These are phyloP conservation scores for Mortierella sp. DNA, from an alignment of 371 early-diverging fungal species.

Conservation along the genomic window DNA sequence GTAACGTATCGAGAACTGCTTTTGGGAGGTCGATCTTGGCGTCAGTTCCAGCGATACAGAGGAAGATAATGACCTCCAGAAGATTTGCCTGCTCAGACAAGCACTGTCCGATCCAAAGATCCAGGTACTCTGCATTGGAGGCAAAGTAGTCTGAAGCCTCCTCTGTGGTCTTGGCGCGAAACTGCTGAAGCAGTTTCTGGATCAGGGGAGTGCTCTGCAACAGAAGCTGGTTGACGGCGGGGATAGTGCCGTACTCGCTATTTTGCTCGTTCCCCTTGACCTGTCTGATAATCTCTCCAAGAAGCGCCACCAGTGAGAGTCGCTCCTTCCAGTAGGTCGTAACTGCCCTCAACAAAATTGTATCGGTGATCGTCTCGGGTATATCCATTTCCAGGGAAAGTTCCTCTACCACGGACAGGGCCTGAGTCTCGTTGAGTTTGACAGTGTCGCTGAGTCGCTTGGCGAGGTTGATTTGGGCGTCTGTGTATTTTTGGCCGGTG, in stretches of 20 bases:
- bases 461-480: conserved; percentile 46
- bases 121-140: conserved; percentile 30
- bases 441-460: conserved; percentile 49
- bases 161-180: conserved; percentile 22
- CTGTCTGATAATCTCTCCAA: conserved; percentile 32
- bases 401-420: conserved; percentile 39
- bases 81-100: conserved; percentile 46
- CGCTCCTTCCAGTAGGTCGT: conserved; percentile 48
- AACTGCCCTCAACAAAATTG: conserved; percentile 28
- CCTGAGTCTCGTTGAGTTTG: conserved; percentile 49
- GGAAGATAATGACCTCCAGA: conserved; percentile 40
- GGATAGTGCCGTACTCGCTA: conserved; percentile 17
- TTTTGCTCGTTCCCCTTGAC: conserved; percentile 22
- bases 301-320: conserved; percentile 34
- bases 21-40: conserved; percentile 24
- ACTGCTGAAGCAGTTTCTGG: conserved; percentile 35
- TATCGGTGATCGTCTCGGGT: conserved; percentile 36
- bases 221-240: conserved; percentile 25
- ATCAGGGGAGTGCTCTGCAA: conserved; percentile 34
- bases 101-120: conserved; percentile 54
- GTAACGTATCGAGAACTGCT: conserved; percentile 24
- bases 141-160: conserved; percentile 46
- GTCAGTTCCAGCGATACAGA: conserved; percentile 37
- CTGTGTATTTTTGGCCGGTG: conserved; percentile 41
- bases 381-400: conserved; percentile 27